Conservation (phyloP, 2,329 filamentous ascomycete genomes). For the Aspergillus intermedius region DNA sequence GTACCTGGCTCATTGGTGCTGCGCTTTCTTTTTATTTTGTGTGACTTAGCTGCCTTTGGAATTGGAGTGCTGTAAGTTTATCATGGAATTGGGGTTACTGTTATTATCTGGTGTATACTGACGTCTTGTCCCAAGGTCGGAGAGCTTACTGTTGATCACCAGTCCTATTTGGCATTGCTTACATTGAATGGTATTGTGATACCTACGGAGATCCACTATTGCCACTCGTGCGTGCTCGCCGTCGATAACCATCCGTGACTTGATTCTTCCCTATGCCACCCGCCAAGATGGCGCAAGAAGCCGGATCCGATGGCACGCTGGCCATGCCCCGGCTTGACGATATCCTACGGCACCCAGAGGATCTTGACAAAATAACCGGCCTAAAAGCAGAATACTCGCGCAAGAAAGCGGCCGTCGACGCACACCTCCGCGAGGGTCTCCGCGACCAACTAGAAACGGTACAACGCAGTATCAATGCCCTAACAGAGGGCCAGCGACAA, state of each 20-base stretch:
- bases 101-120: not conserved
- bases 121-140: not conserved
- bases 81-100: not conserved
- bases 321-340: constrained; percentile 75
- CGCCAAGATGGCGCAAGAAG: constrained; percentile 29
- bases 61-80: too few species aligned
- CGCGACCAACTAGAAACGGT: constrained; percentile 91
- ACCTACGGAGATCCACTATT: not conserved
- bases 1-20: too few species aligned
- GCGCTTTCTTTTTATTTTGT: too few species aligned
- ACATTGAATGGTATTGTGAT: not conserved
- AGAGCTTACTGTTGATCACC: not conserved
- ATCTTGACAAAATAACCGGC: constrained; percentile 88
- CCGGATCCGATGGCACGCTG: constrained; percentile 51
- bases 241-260: not conserved
- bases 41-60: too few species aligned
- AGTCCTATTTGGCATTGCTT: not conserved
- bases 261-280: constrained; percentile 2
- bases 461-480: constrained; percentile 82
- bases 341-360: constrained; percentile 88
- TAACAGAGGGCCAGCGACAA: constrained; percentile 83
- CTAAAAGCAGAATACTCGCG: constrained; percentile 89
- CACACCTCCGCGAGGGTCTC: constrained; percentile 78
- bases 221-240: not conserved
- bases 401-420: constrained; percentile 88